Evolutionary conservation across 352 stramenopile species (phyloP), one percentile per base, ranked within the genome.

Genomic region (Peronosclerospora sorghi): DNA sequence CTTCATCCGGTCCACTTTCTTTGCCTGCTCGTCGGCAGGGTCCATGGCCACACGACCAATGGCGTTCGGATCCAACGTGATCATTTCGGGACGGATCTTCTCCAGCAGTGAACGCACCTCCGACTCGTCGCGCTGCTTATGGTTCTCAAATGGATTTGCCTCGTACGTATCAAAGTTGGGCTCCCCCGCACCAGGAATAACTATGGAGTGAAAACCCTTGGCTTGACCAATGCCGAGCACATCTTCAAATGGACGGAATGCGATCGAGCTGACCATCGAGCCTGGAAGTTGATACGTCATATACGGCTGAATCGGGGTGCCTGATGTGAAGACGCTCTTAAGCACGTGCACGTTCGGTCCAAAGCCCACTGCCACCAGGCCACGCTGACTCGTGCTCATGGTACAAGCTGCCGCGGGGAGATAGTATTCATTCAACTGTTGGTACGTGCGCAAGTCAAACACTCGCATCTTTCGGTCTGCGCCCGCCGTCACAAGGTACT

Each of bases 161-260:
- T 98, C 95, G 54, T 95, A 97, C 15, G 94, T 95, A 65, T 99
- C 96, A 27, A 98, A 96, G 76, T 98, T 98, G 8, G 96, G 83
- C 63, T 98, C 95, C 35, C 95, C 96, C 14, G 90, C 74, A 29
- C 96, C 96, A 43, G 96, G 96, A 51, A 98, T 94, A 44, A 99
- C 68, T 14, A 94, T 68, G 30, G 75, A 89, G 48, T 73, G 65
- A 30, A 89, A 56, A 21, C 87, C 94, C 4, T 71, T 74, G 0
- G 76, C 43, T 57, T 99, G 95, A 21, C 96, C 96, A 48, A 98
- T 75, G 30, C 80, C 83, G 32, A 98, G 79, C 36, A 98, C 92
- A 79, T 99, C 96, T 78, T 99, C 96, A 55, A 96, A 98, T 2
- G 96, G 95, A 28, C 95, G 79, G 70, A 99, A 99, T n/a, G 84